Evolutionary conservation across 1,284 basidiomycete species (phyloP).

Genomic region (Xanthoconium separans): DNA sequence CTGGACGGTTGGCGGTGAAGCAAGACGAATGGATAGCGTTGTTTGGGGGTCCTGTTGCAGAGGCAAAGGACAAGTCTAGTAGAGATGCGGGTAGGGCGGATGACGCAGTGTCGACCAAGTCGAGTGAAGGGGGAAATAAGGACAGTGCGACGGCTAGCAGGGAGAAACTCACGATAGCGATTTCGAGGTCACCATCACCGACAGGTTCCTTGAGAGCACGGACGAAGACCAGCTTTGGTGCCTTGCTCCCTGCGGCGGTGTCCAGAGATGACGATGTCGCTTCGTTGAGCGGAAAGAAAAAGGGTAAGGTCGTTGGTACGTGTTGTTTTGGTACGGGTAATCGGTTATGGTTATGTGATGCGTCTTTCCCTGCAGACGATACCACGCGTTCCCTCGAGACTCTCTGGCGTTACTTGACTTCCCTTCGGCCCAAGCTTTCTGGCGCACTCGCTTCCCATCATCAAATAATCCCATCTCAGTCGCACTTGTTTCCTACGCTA

Average conservation of each 20-base stretch:
- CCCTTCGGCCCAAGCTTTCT: conserved; percentile 81
- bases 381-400: conserved; percentile 66
- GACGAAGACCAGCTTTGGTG: conserved; percentile 53
- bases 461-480: conserved; percentile 64
- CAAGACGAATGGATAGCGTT: conserved; percentile 78
- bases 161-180: conserved; percentile 20
- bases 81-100: conserved; percentile 11
- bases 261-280: conserved; percentile 61
- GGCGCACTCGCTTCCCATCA: conserved; percentile 68
- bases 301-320: conserved; percentile 35
- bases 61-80: conserved; percentile 14
- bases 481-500: conserved; percentile 60
- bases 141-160: conserved; percentile 17
- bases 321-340: conserved; percentile 8
- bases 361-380: conserved; percentile 43
- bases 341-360: neutral
- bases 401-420: conserved; percentile 74
- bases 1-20: conserved; percentile 75
- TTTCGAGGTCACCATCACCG: conserved; percentile 40
- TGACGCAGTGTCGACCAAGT: conserved; percentile 33
- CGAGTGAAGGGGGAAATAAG: conserved; percentile 19
- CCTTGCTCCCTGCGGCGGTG: conserved; percentile 41
- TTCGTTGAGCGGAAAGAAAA: conserved; percentile 48
- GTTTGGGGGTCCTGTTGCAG: conserved; percentile 85
- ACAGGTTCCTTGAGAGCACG: conserved; percentile 51